Base-by-base conservation (phyloP, 768 basidiomycete genomes). In the Peribolospora kevripleyi region DNA sequence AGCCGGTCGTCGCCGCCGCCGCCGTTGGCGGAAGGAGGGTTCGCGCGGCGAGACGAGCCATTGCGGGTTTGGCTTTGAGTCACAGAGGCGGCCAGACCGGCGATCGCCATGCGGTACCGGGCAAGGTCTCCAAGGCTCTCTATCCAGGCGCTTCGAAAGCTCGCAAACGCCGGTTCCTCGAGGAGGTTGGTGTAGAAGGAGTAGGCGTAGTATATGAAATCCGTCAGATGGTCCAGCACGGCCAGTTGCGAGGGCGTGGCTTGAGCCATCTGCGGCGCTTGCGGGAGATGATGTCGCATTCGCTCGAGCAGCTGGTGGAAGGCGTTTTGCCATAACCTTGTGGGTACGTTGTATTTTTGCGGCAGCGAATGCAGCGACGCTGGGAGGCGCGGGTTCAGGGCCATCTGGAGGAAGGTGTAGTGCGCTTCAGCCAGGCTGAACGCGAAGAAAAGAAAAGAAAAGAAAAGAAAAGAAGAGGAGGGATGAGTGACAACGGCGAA, bases 61-160 rank as follows among this genome's bases (percentile, higher is more conserved):
- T 25, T 25, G 25, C 25, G 25, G 25, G 25, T 1, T 25, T 25
- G 25, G 25, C 25, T 54, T 8, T 54, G 53, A 5, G 55, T 46
- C 9, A 61, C 54, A 9, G 58, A 52, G 2, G 53, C 48, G 1
- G 58, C 56, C 42, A 65, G 68, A 3, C 79, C 80, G n/a, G 85
- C 83, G n/a, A 95, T 84, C 1, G 82, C 81, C 84, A 93, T 91
- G 52, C 83, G 76, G 66, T 95, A 97, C 42, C 90, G 74, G 0
- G 93, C 87, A 40, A 98, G 74, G 68, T 98, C 93, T 36, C 93
- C 93, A 11, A 98, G 78, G 3, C 90, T 86, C 66, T 98, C 93
- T 52, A 97, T 76, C 93, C 93, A 98, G 13, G 80, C 79, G 2
- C 76, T 71, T 56, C 80, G 78, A 71, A 86, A 93, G 6, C 70